phyloP scores from a whole-genome alignment of 768 basidiomycete genomes.

The Krasilnikovozyma curviuscula region DNA sequence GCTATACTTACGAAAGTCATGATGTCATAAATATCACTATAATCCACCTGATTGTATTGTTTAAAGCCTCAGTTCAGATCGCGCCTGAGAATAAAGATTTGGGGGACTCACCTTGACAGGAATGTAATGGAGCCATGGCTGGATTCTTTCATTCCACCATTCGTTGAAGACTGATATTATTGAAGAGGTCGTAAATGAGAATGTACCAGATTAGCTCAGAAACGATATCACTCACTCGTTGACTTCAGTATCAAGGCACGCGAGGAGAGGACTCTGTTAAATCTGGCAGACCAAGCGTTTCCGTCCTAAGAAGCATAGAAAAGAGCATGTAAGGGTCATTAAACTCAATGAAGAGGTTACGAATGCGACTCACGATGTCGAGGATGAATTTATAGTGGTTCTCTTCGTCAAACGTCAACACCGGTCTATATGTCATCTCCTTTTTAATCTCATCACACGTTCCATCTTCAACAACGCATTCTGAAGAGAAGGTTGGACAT shows the following conservation, averaged over 20 bases:
- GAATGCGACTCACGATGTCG: too few species aligned
- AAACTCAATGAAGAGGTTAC: too few species aligned
- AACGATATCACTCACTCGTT: slow-evolving; percentile 24
- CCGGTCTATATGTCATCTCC: slow-evolving; percentile 1
- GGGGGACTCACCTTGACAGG: slow-evolving; percentile 33
- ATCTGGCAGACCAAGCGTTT: slow-evolving; percentile 26
- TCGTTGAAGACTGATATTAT: background rate
- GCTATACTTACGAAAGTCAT: slow-evolving; percentile 34
- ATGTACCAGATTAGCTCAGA: too few species aligned
- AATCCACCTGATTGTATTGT: slow-evolving; percentile 36
- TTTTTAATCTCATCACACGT: slow-evolving; percentile 15
- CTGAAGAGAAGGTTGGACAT: background rate
- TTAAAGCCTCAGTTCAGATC: too few species aligned
- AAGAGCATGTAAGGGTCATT: too few species aligned
- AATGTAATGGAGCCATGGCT: slow-evolving; percentile 33
- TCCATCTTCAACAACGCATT: slow-evolving; percentile 15
- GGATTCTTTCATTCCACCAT: slow-evolving; percentile 23
- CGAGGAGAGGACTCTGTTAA: slow-evolving; percentile 19
- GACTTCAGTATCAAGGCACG: slow-evolving; percentile 22
- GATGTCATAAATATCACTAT: slow-evolving; percentile 49
- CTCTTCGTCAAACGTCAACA: slow-evolving; percentile 7
- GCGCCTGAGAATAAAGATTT: too few species aligned
- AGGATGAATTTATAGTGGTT: slow-evolving; percentile 4
- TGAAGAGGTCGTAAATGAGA: too few species aligned
- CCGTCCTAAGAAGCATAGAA: too few species aligned